Evolutionary conservation across 176 grass and related monocot species (phyloP), one percentile per base, ranked within the genome.

Genomic region (Poa pratensis): DNA sequence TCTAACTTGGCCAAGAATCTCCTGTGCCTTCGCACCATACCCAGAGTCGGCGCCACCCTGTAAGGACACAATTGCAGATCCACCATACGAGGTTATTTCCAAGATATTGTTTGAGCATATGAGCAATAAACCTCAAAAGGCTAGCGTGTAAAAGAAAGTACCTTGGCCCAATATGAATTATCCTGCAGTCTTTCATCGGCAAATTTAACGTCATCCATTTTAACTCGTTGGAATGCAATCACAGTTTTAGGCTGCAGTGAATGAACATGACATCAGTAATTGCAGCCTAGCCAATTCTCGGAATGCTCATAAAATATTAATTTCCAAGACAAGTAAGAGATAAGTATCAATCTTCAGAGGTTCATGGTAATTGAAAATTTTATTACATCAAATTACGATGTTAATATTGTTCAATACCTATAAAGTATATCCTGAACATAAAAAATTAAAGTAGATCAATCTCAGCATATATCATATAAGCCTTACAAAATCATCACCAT

Each of bases 111-210:
- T n/a, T n/a, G n/a, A 48, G 52, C 45, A 10, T 8, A 75, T 59
- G 12, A 53, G 24, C 54, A 66, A 37, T 52, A 35, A 24, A 52
- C 2, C 3, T 24, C 8, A 65, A 7, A 37, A 55, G 51, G 18
- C 53, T 28, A 63, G 16, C 17, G 19, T 20, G 20, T 42, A 83
- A 15, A 26, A 39, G 42, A 2, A 57, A 18, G 81, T 80, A 94
- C 96, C 96, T 99, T 96, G 32, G 94, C 94, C 96, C 94, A 99
- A 39, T 99, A 99, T 23, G 96, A 99, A 83, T 99, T 99, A 79
- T 99, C 91, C 68, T 89, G 77, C 59, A 99, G 91, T 39, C 88
- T 90, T 0, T 99, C 77, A 72, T 99, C 90, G 62, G 82, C 83
- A 89, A 94, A 99, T 88, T 82, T 86, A 78, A 95, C 86, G 17